Evolutionary conservation across 1,139 yeast genomes (phyloP).

Genomic region (Yamadazyma pseudoaaseri): DNA sequence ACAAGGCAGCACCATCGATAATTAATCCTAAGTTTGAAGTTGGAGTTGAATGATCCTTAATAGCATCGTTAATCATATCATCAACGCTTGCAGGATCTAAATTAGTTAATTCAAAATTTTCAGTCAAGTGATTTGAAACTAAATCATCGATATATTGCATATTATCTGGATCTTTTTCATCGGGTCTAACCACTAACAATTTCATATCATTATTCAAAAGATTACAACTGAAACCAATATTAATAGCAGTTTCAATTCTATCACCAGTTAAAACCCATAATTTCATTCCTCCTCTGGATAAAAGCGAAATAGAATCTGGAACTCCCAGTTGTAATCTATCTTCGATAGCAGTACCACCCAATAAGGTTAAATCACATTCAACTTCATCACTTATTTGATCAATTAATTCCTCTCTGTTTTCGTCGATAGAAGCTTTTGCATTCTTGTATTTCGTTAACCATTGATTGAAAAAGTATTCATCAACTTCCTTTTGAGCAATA

Average conservation of each 20-base stretch:
- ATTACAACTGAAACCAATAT: slow-evolving; percentile 95
- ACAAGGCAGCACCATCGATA: slow-evolving; percentile 57
- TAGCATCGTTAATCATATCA: slow-evolving; percentile 39
- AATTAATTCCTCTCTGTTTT: slow-evolving; percentile 73
- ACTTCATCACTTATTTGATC: slow-evolving; percentile 78
- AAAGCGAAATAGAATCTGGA: slow-evolving; percentile 83
- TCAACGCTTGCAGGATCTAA: slow-evolving; percentile 23
- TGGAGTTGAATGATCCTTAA: slow-evolving; percentile 52
- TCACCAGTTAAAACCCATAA: slow-evolving; percentile 98
- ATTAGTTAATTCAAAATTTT: slow-evolving; percentile 36
- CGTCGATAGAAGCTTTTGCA: slow-evolving; percentile 72
- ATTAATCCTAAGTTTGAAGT: slow-evolving; percentile 46
- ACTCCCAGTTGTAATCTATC: slow-evolving; percentile 96
- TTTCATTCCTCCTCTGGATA: slow-evolving; percentile 90
- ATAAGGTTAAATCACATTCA: slow-evolving; percentile 66
- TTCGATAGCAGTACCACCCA: slow-evolving; percentile 98
- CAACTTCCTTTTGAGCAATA: slow-evolving; percentile 77
- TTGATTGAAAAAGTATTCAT: slow-evolving; percentile 55
- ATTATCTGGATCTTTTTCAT: slow-evolving; percentile 25
- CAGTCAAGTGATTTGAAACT: slow-evolving; percentile 38
- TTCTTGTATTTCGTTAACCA: slow-evolving; percentile 73
- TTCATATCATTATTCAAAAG: slow-evolving; percentile 85
- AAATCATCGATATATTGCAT: slow-evolving; percentile 30
- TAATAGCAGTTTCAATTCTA: slow-evolving; percentile 95
- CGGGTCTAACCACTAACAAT: slow-evolving; percentile 63